Base-by-base conservation (phyloP, 1,284 basidiomycete genomes). In the Austroboletus novae-zelandiae region DNA sequence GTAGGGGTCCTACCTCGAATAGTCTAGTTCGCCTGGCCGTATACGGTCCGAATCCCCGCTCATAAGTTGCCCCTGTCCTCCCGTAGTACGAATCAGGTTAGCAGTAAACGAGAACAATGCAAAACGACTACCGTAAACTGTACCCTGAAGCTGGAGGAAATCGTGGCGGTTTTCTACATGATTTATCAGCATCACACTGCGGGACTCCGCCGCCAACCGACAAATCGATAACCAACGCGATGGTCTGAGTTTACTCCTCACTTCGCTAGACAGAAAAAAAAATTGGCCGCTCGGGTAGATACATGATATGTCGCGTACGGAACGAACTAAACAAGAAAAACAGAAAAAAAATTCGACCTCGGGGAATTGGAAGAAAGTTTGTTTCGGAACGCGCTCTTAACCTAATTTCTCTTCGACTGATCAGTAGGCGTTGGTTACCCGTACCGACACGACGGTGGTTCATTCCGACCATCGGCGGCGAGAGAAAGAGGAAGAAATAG, bases 231-330 rank as follows among this genome's bases (percentile, higher is more conserved):
- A 18, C 27, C n/a, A 42, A 42, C 36, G 47, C 40, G 54, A 46
- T 47, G 41, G 18, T 17, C 6, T 60, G 57, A 57, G 58, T 18
- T 37, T 55, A 7, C 37, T 45, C 44, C 56, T 55, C 57, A 61
- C 45, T 48, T 57, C 56, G 56, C 58, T 31, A 17, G 11, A 39
- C 20, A 39, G 18, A n/a, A n/a, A 5, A 15, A 25, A 32, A 37
- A 17, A 20, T 29, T 34, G 45, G 36, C 46, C 36, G 6, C 17
- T 42, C 49, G 49, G 47, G 48, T 50, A 51, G 48, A 17, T 31
- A 20, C 44, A 29, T 29, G 20, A 23, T 23, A 23, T 23, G 14
- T 30, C n/a, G 20, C 20, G 20, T 23, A 23, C 20, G 20, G 20
- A n/a, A n/a, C 13, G 29, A 44, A 32, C 17, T 10, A 23, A 18